Conservation (phyloP, 2,329 filamentous ascomycete genomes). For the Orbilia javanica region DNA sequence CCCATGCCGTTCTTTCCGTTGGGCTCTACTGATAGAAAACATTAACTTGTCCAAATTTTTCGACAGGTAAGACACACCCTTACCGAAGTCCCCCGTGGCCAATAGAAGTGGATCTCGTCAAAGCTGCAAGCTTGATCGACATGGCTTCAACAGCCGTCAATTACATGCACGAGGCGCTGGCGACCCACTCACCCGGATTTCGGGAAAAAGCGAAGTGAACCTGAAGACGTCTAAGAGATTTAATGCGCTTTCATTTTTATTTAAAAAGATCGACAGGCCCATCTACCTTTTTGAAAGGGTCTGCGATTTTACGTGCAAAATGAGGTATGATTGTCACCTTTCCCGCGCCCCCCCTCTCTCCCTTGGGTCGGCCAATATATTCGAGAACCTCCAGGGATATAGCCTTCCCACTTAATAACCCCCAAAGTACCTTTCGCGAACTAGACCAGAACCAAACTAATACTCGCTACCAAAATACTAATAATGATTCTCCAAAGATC, state of each 20-base stretch:
- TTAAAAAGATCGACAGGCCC: constrained; percentile 53
- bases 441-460: neutral
- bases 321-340: constrained; percentile 57
- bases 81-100: neutral
- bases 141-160: constrained; percentile 37
- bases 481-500: constrained; percentile 36
- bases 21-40: neutral
- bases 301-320: constrained; percentile 39
- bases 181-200: constrained; percentile 42
- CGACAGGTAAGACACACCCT: neutral
- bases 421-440: neutral
- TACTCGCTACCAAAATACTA: constrained; percentile 3
- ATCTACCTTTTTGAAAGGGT: constrained; percentile 35
- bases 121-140: constrained; percentile 20
- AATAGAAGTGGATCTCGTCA: constrained; percentile 28
- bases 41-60: neutral
- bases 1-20: constrained; percentile 43
- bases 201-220: constrained; percentile 18
- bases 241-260: neutral
- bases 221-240: neutral
- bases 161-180: neutral
- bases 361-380: constrained; percentile 20
- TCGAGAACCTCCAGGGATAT: constrained; percentile 2
- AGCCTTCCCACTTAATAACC: constrained; percentile 12
- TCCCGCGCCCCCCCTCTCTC: constrained; percentile 6